Percentiles rank a stretch among this genome's conserved stretches.
Evolutionary conservation across 371 early-diverging fungal species (phyloP).

Genomic region (Basidiobolus meristosporus): DNA sequence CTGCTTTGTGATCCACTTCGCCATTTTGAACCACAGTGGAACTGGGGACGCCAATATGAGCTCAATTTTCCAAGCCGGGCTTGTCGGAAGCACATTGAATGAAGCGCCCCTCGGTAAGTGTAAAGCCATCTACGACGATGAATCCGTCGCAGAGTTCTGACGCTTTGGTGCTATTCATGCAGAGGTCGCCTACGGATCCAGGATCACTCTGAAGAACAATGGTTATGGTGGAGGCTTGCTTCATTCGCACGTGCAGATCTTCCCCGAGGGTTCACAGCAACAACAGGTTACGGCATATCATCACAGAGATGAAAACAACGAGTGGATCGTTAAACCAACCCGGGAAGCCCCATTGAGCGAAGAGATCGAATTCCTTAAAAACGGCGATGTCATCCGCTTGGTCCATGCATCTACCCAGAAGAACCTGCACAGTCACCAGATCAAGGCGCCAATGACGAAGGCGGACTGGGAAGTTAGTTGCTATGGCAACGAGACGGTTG

Average conservation of each 20-base stretch:
- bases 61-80: slow-evolving; percentile 88
- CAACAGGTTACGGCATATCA: slow-evolving; percentile 98
- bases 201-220: slow-evolving; percentile 74
- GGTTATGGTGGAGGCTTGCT: slow-evolving; percentile 87
- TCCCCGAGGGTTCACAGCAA: slow-evolving; percentile 83
- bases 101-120: slow-evolving; percentile 63
- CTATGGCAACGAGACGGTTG: slow-evolving; percentile 48
- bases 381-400: slow-evolving; percentile 74
- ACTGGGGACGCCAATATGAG: slow-evolving; percentile 97
- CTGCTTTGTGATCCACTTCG: slow-evolving; percentile 87
- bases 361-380: slow-evolving; percentile 31
- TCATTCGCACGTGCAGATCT: slow-evolving; percentile 93
- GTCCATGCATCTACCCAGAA: slow-evolving; percentile 50
- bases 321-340: slow-evolving; percentile 48
- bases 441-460: slow-evolving; percentile 68
- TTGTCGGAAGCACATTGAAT: slow-evolving; percentile 67
- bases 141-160: not conserved
- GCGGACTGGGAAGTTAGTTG: slow-evolving; percentile 75
- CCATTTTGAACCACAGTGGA: slow-evolving; percentile 69
- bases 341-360: slow-evolving; percentile 1
- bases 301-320: slow-evolving; percentile 94
- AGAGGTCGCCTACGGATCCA: slow-evolving; percentile 91
- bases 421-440: slow-evolving; percentile 70
- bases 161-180: not conserved
- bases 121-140: not conserved